Base-by-base conservation (phyloP, 306 rosid species). In the Aeschynomene evenia region DNA sequence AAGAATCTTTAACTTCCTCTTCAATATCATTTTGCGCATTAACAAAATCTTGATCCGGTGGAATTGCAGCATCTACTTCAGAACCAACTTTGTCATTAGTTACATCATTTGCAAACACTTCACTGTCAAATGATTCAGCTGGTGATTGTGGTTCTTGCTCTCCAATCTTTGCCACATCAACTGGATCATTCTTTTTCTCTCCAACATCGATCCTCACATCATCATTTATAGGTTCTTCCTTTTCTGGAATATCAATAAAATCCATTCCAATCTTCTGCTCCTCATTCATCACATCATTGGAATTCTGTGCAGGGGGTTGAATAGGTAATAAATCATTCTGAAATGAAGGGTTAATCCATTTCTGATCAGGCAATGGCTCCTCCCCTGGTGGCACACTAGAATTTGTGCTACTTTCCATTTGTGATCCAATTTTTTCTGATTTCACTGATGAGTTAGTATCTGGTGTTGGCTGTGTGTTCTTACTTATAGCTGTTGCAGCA, bases 161-260 rank as follows among this genome's bases (percentile, higher is more conserved):
- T 67, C 83, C 83, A 12, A 48, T 67, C 26, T 67, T 66, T 14
- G 28, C 52, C 61, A n/a, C 54, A 37, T 51, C 76, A 6, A 21
- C 53, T 53, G 63, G 42, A 61, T 54, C 79, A 23, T 37, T 57
- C 1, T 21, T 51, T 73, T 52, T 50, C 16, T 43, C 83, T 42
- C 52, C 71, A 28, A 51, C 54, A 39, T 19, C 19, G 13, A 26
- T 3, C 33, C n/a, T 37, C 46, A 63, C 37, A 63, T 45, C 64
- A 34, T 34, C 66, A 42, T 5, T 13, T 23, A 54, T 19, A 51
- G 36, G 12, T 9, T 33, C 9, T 33, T 73, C 71, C 7, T n/a
- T 54, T 53, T 20, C 46, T 9, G 71, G 26, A 18, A 43, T 39
- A 7, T 54, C 63, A 21, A n/a, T 5, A 8, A 73, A 13, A 28